Percentiles rank a stretch among this genome's conserved stretches.
Evolutionary conservation across 345 rosid species (phyloP).

Genomic region (Dovyalis caffra): DNA sequence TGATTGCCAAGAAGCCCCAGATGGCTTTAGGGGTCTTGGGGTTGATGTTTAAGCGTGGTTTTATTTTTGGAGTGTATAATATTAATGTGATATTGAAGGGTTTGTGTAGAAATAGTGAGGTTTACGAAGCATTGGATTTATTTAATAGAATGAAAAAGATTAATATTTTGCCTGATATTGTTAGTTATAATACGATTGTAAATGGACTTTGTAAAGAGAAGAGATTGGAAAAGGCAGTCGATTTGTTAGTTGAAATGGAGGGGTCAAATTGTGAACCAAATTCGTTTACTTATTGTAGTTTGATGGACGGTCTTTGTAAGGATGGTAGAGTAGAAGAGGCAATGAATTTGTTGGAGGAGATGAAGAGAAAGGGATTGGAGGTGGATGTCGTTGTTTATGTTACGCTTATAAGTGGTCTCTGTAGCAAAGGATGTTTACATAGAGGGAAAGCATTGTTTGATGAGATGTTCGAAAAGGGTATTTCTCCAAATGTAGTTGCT

Average conservation of each 20-base stretch:
- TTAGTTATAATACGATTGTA: slow-evolving; percentile 49
- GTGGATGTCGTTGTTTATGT: slow-evolving; percentile 42
- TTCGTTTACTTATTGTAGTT: slow-evolving; percentile 40
- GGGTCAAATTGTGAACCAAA: slow-evolving; percentile 33
- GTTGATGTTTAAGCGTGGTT: slow-evolving; percentile 59
- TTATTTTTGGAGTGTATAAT: slow-evolving; percentile 35
- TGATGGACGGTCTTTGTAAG: slow-evolving; percentile 62
- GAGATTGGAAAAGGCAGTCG: slow-evolving; percentile 37
- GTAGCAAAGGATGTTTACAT: slow-evolving; percentile 33
- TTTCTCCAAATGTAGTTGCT: slow-evolving; percentile 40
- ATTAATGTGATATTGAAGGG: slow-evolving; percentile 55
- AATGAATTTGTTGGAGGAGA: slow-evolving; percentile 35
- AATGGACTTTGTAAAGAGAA: slow-evolving; percentile 52
- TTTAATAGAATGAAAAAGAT: slow-evolving; percentile 40
- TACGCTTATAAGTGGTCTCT: slow-evolving; percentile 32
- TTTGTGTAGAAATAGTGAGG: slow-evolving; percentile 42
- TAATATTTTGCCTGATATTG: slow-evolving; percentile 34
- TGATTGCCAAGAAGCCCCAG: slow-evolving; percentile 29
- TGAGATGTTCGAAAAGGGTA: slow-evolving; percentile 46
- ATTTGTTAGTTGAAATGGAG: slow-evolving; percentile 47
- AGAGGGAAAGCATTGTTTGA: slow-evolving; percentile 43
- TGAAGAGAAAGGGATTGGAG: slow-evolving; percentile 44
- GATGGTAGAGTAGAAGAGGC: slow-evolving; percentile 53
- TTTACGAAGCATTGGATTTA: slow-evolving; percentile 34
- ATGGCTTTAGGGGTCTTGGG: slow-evolving; percentile 49